Percentiles rank a stretch among this genome's conserved stretches.
Evolutionary conservation across 345 rosid species (phyloP).

Genomic region (Populus deltoides): DNA sequence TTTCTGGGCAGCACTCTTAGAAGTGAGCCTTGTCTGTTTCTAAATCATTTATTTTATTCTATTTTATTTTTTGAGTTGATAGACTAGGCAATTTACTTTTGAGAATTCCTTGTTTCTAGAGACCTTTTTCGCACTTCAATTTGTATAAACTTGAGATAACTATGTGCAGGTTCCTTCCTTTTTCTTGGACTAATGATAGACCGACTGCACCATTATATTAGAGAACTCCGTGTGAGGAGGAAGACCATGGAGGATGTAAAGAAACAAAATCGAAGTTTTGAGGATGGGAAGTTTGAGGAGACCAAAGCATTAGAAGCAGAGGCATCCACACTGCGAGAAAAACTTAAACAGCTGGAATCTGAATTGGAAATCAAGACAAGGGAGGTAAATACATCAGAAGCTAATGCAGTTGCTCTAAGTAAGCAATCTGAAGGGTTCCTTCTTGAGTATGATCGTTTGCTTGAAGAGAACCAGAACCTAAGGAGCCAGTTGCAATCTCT

Average conservation of each 20-base stretch:
- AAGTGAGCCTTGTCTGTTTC: background rate
- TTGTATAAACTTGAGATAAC: constrained; percentile 9
- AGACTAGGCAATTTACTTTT: background rate
- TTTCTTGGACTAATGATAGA: constrained; percentile 86
- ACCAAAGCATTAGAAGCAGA: constrained; percentile 60
- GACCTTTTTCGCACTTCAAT: constrained; percentile 5
- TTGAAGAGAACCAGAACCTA: constrained; percentile 73
- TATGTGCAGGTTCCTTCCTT: constrained; percentile 63
- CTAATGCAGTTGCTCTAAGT: constrained; percentile 68
- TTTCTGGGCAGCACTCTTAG: background rate
- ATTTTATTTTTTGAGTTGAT: background rate
- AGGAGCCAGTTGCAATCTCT: constrained; percentile 59
- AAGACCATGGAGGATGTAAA: constrained; percentile 72
- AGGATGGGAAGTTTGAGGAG: constrained; percentile 62
- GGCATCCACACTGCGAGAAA: constrained; percentile 30
- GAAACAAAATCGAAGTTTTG: constrained; percentile 58
- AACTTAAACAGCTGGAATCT: constrained; percentile 45
- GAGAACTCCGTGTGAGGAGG: constrained; percentile 78
- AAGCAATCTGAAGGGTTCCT: constrained; percentile 96
- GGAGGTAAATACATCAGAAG: constrained; percentile 56
- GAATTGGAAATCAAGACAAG: constrained; percentile 52
- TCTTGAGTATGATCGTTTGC: constrained; percentile 81
- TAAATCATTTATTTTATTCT: background rate
- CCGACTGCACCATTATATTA: constrained; percentile 81
- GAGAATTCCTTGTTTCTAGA: background rate